Conservation (phyloP, 1,284 basidiomycete species). For the Wolfiporia cocos region DNA sequence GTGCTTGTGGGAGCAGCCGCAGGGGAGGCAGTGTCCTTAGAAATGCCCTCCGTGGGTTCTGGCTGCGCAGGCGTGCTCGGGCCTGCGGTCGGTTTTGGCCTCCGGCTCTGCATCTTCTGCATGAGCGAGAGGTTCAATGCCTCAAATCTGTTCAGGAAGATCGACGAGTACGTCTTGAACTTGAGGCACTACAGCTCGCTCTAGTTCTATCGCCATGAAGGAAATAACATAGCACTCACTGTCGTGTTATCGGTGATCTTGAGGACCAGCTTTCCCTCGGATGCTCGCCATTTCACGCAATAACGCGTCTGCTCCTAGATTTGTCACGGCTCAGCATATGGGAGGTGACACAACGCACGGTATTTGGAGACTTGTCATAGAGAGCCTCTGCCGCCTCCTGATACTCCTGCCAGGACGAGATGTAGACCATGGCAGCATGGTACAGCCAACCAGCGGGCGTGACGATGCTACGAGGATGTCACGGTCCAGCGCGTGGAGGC, state of each 20-base stretch:
- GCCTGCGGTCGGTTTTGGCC: conserved; percentile 19
- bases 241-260: conserved; percentile 88
- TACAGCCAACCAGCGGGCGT: too few relatives aligned
- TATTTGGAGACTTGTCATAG: conserved; percentile 71
- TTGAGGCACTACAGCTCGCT: conserved; percentile 70
- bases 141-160: conserved; percentile 94
- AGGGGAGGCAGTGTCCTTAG: conserved; percentile 17
- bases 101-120: conserved; percentile 74
- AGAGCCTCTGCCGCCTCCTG: conserved; percentile 81
- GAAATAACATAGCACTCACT: conserved; percentile 43
- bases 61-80: conserved; percentile 8
- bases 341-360: conserved; percentile 40
- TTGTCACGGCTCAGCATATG: conserved; percentile 1
- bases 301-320: conserved; percentile 63
- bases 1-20: conserved; percentile 16
- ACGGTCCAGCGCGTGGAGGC: too few relatives aligned
- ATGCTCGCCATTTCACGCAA: conserved; percentile 81
- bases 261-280: conserved; percentile 79
- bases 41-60: conserved; percentile 17
- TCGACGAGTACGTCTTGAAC: conserved; percentile 89
- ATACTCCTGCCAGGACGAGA: conserved; percentile 70
- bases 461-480: too few relatives aligned
- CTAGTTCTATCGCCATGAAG: neutral
- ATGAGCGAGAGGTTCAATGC: conserved; percentile 79
- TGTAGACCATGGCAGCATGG: conserved; percentile 11